Evolutionary conservation across 2,329 filamentous ascomycete species (phyloP).

Genomic region (Neocucurbitaria cava): DNA sequence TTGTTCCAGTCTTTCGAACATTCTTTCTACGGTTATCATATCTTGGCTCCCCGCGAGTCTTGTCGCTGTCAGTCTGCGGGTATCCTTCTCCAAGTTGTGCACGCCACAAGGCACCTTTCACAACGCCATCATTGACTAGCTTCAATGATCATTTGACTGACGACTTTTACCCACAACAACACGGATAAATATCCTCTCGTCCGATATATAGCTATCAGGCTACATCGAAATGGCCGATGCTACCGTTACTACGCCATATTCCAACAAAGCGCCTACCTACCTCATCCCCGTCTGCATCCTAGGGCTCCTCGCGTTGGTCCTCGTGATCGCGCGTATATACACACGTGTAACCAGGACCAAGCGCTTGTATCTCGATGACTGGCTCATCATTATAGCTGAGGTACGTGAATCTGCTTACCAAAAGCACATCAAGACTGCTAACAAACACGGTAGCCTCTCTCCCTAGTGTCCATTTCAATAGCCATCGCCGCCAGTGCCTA

Average conservation of each 20-base stretch:
- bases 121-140: background rate
- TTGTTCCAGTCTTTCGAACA: background rate
- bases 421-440: background rate
- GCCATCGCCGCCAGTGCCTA: conserved; percentile 20
- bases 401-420: conserved; percentile 9
- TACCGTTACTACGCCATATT: conserved; percentile 16
- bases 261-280: conserved; percentile 29
- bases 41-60: background rate
- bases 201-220: background rate
- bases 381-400: conserved; percentile 34
- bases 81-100: background rate
- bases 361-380: conserved; percentile 32
- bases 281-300: conserved; percentile 30
- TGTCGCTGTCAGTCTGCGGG: background rate
- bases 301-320: conserved; percentile 21
- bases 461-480: conserved; percentile 19
- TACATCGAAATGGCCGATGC: conserved; percentile 8
- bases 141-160: background rate
- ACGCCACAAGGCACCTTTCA: background rate
- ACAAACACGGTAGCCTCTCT: conserved; percentile 15
- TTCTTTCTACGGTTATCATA: background rate
- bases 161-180: background rate
- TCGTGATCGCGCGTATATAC: conserved; percentile 29
- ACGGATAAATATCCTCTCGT: background rate
- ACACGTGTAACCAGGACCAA: conserved; percentile 25